phyloP scores from a whole-genome alignment of 805 yeast genomes.

The Candida morakotiae region DNA sequence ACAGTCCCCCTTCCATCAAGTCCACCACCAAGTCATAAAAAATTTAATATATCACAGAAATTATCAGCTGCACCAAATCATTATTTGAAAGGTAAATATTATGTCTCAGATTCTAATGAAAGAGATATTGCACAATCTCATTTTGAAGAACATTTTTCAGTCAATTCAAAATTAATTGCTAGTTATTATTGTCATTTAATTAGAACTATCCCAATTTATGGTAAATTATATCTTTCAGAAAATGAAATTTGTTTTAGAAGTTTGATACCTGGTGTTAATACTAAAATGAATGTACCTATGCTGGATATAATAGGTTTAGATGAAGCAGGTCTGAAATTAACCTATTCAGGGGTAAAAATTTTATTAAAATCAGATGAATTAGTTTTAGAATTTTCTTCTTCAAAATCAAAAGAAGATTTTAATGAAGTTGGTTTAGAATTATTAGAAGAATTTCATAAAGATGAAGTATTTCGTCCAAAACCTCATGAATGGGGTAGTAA shows the following conservation, averaged over 20 bases:
- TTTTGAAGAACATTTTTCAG: constrained; percentile 60
- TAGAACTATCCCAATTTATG: constrained; percentile 74
- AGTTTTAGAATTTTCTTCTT: constrained; percentile 69
- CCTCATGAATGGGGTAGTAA: constrained; percentile 23
- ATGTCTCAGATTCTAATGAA: constrained; percentile 41
- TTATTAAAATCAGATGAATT: constrained; percentile 70
- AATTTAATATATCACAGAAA: constrained; percentile 18
- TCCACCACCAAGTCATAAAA: neutral
- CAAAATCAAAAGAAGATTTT: constrained; percentile 69
- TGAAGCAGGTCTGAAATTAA: constrained; percentile 65
- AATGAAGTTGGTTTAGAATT: constrained; percentile 49
- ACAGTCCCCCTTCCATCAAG: neutral
- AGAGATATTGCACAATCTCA: constrained; percentile 48
- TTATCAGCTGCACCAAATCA: constrained; percentile 65
- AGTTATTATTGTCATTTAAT: constrained; percentile 68
- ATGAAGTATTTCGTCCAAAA: constrained; percentile 19
- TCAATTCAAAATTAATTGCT: constrained; percentile 50
- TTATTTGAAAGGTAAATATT: constrained; percentile 47
- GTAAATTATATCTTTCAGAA: constrained; percentile 72
- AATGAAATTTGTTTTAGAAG: constrained; percentile 76
- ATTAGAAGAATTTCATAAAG: constrained; percentile 36
- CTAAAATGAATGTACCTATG: constrained; percentile 80
- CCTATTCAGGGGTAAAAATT: constrained; percentile 66
- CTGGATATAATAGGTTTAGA: constrained; percentile 66
- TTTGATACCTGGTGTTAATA: constrained; percentile 68